Evolutionary conservation across 2,329 filamentous ascomycete species (phyloP).

Genomic region (Chrysoporthe austroafricana): DNA sequence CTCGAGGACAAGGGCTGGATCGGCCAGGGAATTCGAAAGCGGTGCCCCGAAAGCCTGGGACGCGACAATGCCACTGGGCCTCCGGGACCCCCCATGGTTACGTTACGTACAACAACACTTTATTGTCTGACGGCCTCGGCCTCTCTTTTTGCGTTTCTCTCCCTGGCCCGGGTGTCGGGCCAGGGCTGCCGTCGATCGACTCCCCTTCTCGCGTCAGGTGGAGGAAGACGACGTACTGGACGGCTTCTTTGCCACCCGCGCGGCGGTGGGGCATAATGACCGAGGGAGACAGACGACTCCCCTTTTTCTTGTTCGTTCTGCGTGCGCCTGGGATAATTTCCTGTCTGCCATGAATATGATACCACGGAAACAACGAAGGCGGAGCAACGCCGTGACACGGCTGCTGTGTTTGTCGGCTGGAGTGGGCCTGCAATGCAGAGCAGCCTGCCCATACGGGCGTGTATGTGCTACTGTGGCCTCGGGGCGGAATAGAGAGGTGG

Average conservation of each 20-base stretch:
- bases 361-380: slow-evolving; percentile 11
- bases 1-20: not conserved
- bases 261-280: not conserved
- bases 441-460: not conserved
- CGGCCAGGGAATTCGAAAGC: not conserved
- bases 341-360: slow-evolving; percentile 16
- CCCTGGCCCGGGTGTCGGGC: not conserved
- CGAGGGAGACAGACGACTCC: not conserved
- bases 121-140: not conserved
- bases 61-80: not conserved
- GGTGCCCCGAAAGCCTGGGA: not conserved
- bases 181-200: not conserved
- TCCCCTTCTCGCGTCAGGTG: not conserved
- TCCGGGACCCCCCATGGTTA: not conserved
- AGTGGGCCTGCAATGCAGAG: not conserved
- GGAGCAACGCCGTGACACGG: no score
- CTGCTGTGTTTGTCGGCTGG: not conserved
- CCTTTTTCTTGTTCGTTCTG: not conserved
- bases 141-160: not conserved
- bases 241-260: not conserved
- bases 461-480: not conserved
- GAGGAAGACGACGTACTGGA: not conserved
- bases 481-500: not conserved
- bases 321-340: slow-evolving; percentile 5
- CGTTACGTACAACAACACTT: not conserved